phyloP scores from a whole-genome alignment of 1,284 basidiomycete species.

The Moniliella sp. region DNA sequence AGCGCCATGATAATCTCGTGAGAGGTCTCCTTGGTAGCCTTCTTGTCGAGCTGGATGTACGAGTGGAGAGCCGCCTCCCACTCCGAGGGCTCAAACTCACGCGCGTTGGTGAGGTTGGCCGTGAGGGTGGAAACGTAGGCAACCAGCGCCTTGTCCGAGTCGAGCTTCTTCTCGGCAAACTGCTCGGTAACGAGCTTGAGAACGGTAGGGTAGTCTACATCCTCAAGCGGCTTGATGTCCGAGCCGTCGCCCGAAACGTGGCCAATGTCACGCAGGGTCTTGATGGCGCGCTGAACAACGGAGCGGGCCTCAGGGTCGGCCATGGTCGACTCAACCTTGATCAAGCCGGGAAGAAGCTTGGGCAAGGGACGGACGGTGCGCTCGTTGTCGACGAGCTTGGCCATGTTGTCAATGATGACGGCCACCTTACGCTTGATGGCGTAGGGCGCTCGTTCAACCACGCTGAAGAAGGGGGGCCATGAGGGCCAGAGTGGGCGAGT shows the following conservation, averaged over 20 bases:
- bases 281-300: slow-evolving; percentile 32
- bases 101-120: slow-evolving; percentile 31
- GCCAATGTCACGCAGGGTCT: slow-evolving; percentile 28
- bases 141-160: slow-evolving; percentile 12
- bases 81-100: slow-evolving; percentile 31
- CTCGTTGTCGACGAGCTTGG: slow-evolving; percentile 35
- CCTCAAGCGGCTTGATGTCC: slow-evolving; percentile 29
- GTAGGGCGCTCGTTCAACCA: slow-evolving; percentile 37
- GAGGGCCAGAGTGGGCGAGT: slow-evolving; percentile 89
- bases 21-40: slow-evolving; percentile 18
- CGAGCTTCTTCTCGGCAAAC: slow-evolving; percentile 15
- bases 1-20: slow-evolving; percentile 14
- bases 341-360: slow-evolving; percentile 32
- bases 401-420: slow-evolving; percentile 35
- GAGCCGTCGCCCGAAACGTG: slow-evolving; percentile 30
- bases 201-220: slow-evolving; percentile 17
- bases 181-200: slow-evolving; percentile 17
- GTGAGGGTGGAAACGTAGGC: slow-evolving; percentile 27
- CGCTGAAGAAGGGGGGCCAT: slow-evolving; percentile 93
- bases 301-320: slow-evolving; percentile 32
- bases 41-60: slow-evolving; percentile 29
- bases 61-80: slow-evolving; percentile 31
- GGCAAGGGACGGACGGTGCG: slow-evolving; percentile 32
- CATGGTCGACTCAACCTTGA: slow-evolving; percentile 33
- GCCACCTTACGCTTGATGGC: slow-evolving; percentile 34